Conservation (phyloP, 768 basidiomycete genomes). For the Pulveroboletus sp. region DNA sequence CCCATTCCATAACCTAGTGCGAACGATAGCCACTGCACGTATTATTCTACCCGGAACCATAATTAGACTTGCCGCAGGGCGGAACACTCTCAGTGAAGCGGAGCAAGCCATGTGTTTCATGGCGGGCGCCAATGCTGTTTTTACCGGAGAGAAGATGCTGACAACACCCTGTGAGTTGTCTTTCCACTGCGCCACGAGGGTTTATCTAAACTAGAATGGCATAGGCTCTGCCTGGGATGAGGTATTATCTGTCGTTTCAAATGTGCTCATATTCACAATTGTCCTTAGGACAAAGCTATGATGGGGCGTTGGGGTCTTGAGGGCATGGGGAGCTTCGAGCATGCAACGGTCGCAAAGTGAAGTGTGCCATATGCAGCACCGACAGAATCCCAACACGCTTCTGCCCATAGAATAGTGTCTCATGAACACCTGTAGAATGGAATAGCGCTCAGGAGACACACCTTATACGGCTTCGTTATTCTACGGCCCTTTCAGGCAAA, state of each 20-base stretch:
- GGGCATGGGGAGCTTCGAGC: constrained; percentile 89
- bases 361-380: too few relatives aligned
- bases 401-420: too few relatives aligned
- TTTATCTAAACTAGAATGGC: constrained; percentile 7
- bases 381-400: not conserved
- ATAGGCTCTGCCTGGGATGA: constrained; percentile 93
- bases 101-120: constrained; percentile 99
- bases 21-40: constrained; percentile 93
- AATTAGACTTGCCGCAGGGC: constrained; percentile 90
- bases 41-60: constrained; percentile 90
- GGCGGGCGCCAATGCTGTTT: constrained; percentile 97
- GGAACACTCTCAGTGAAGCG: constrained; percentile 82
- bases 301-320: constrained; percentile 89
- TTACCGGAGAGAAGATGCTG: constrained; percentile 97
- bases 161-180: constrained; percentile 84
- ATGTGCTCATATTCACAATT: constrained; percentile 1
- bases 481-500: too few relatives aligned
- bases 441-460: not conserved
- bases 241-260: constrained; percentile 34
- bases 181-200: not conserved
- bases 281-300: constrained; percentile 80
- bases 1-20: constrained; percentile 75
- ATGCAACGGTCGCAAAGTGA: constrained; percentile 58
- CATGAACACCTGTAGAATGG: too few relatives aligned
- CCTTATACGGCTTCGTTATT: too few relatives aligned